Evolutionary conservation across 2,329 filamentous ascomycete species (phyloP).

Genomic region (Aspergillus carbonarius): DNA sequence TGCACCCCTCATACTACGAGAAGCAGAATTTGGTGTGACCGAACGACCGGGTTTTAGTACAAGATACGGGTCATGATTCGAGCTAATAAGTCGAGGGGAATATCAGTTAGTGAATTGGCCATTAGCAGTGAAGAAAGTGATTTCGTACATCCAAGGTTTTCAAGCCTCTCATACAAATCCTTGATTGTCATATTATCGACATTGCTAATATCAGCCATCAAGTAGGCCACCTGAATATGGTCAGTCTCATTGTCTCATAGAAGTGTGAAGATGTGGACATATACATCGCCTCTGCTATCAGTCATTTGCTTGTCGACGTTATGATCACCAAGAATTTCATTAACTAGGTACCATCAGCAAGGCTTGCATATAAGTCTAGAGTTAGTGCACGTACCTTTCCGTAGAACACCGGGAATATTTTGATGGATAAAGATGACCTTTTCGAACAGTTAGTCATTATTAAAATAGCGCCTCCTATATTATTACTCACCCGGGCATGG

Average conservation of each 20-base stretch:
- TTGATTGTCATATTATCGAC: conserved; percentile 80
- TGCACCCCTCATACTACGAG: too few species aligned
- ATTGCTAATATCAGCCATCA: conserved; percentile 96
- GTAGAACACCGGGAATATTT: conserved; percentile 92
- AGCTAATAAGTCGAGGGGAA: conserved; percentile 28
- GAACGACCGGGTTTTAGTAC: conserved; percentile 32
- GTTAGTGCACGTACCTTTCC: conserved; percentile 59
- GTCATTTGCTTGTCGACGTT: conserved; percentile 99
- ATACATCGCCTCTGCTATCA: conserved; percentile 84
- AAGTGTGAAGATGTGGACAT: conserved; percentile 22
- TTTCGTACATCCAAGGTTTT: conserved; percentile 72
- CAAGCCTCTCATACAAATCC: conserved; percentile 78
- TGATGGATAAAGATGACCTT: conserved; percentile 92
- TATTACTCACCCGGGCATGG: conserved; percentile 68
- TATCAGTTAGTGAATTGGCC: conserved; percentile 10
- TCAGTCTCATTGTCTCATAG: conserved; percentile 12
- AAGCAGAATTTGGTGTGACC: too few species aligned
- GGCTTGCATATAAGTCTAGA: neutral
- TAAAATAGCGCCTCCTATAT: neutral
- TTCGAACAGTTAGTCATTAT: conserved; percentile 3
- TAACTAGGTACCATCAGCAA: conserved; percentile 58
- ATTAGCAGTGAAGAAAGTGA: neutral
- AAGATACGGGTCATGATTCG: conserved; percentile 49
- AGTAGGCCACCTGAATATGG: conserved; percentile 68
- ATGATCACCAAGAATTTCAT: conserved; percentile 89